Evolutionary conservation across 1,284 basidiomycete species (phyloP).

Genomic region (Naganishia sp.): DNA sequence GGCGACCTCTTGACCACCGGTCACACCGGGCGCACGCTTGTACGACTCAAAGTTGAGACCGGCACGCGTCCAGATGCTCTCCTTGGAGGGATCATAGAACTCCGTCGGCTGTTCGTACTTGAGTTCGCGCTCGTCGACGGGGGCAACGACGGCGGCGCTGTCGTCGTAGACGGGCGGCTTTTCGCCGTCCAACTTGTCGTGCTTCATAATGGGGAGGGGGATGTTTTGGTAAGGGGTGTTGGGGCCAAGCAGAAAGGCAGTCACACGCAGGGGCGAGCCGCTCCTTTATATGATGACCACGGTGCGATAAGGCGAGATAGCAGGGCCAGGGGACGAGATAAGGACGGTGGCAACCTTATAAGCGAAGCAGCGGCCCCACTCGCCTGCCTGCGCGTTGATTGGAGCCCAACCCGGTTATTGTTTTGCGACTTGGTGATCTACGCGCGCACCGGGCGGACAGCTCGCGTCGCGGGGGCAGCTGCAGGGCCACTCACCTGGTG

Average conservation of each 20-base stretch:
- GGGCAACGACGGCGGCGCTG: conserved; percentile 16
- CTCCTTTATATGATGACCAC: neutral
- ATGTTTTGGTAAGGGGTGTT: neutral
- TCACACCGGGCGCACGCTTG: conserved; percentile 55
- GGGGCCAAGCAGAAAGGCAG: neutral
- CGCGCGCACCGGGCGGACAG: no score
- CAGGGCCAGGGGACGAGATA: neutral
- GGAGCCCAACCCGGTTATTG: conserved; percentile 5
- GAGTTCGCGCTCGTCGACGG: conserved; percentile 26
- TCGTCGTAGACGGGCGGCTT: conserved; percentile 26
- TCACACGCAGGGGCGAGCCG: neutral
- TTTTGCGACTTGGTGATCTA: neutral
- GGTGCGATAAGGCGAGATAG: conserved; percentile 11
- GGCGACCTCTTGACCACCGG: conserved; percentile 33
- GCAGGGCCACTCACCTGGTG: no score
- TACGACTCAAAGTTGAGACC: conserved; percentile 54
- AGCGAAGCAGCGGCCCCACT: neutral
- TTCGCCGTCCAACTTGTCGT: conserved; percentile 15
- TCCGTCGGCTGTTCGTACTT: conserved; percentile 32
- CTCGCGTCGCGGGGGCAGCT: no score
- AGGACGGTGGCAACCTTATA: neutral
- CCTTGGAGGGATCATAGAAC: conserved; percentile 53
- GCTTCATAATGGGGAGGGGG: conserved; percentile 7
- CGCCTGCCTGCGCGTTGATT: neutral
- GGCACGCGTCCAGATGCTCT: conserved; percentile 49